Evolutionary conservation across 2,329 filamentous ascomycete species (phyloP), one percentile per base, ranked within the genome.

Genomic region (Geosmithia morbida): DNA sequence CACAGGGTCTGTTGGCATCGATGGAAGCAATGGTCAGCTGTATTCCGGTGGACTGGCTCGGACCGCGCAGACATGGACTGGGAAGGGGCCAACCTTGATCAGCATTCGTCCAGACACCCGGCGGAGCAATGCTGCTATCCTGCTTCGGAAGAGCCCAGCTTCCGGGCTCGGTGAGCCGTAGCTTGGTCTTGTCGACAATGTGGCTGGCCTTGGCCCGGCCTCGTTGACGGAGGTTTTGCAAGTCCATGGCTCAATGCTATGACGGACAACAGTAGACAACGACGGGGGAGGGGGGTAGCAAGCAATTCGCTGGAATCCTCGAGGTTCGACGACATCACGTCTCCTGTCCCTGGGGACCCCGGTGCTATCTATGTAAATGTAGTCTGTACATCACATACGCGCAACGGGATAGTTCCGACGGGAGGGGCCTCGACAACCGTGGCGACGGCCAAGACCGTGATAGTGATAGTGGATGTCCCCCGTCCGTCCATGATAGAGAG

Each of bases 1-100:
- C 0, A 63, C 56, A 2, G 59, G 57, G 51, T 61, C 59, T 39
- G 33, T 16, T 3, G n/a, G 11, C 11, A 37, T 16, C 11, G 11
- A 7, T 3, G 3, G 3, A 37, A 37, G 3, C 33, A 37, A 13
- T 16, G 33, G 33, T 37, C 33, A 37, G 33, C 3, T 3, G 33
- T 13, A 16, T 37, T 16, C 11, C 11, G 10, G 11, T 57, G 53
- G 33, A 56, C 56, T 56, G 33, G 16, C n/a, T n/a, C n/a, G n/a
- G n/a, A n/a, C n/a, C 13, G 18, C 13, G 19, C 26, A 16, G 26
- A 17, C 7, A 20, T 20, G 42, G 17, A 43, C n/a, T n/a, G n/a
- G n/a, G n/a, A n/a, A 20, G 13, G 16, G 20, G 8, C 42, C 18
- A 16, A 43, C 19, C 19, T 18, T 43, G 19, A 20, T 26, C 42